Base-by-base conservation (phyloP, 2,329 filamentous ascomycete genomes). In the Fusarium devonianum region DNA sequence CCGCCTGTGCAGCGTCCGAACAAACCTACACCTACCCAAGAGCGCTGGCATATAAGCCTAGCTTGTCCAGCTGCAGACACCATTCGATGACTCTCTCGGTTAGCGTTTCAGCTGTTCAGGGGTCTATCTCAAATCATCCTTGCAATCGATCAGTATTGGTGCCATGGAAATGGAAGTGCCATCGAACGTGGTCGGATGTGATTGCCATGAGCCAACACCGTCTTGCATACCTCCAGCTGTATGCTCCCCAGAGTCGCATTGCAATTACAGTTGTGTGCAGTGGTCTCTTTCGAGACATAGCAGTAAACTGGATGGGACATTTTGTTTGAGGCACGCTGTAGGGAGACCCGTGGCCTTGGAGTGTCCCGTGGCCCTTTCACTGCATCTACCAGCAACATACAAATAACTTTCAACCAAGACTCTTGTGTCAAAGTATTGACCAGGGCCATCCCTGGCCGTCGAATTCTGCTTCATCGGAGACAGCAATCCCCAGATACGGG, bases 131-230 rank as follows among this genome's bases (percentile, higher is more conserved):
- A 36, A 35, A 14, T 21, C 28, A 56, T 59, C 51, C 45, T 47
- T 42, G 50, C 26, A 40, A 32, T 40, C 23, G 29, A 33, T 34
- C 40, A 37, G 51, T 28, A 59, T 59, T 58, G 55, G 55, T 53
- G 38, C 41, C 23, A 16, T 3, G 34, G 11, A 55, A 48, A 56
- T 48, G 55, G 39, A 40, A 34, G 38, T 18, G 28, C 35, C 40
- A 32, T n/a, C n/a, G n/a, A n/a, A n/a, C n/a, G n/a, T n/a, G n/a
- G n/a, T n/a, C n/a, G n/a, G n/a, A n/a, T n/a, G 33, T 48, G 41
- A 48, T 48, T 33, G 17, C 38, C 37, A 26, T 44, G 22, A 34
- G 13, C 45, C 52, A 37, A 29, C 25, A 35, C 21, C 38, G 52
- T 33, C 50, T 52, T 58, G 50, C 55, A n/a, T n/a, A n/a, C n/a